Evolutionary conservation across 805 yeast genomes (phyloP).

Genomic region (Candida nanaspora): DNA sequence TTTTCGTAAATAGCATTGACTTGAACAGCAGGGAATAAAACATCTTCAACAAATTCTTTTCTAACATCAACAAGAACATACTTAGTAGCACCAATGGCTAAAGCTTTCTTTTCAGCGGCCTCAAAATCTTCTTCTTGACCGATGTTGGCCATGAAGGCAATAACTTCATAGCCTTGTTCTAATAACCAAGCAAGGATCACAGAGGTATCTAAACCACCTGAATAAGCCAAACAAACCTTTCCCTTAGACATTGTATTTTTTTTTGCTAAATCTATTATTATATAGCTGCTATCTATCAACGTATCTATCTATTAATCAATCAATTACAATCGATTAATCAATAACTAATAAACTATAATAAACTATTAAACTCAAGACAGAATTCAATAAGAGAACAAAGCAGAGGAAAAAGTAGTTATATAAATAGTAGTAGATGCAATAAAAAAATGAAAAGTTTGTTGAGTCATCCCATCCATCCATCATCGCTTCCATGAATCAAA

Average conservation of each 20-base stretch:
- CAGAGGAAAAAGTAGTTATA: too few relatives aligned
- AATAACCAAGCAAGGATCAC: conserved; percentile 96
- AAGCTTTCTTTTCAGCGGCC: conserved; percentile 93
- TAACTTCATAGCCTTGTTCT: conserved; percentile 96
- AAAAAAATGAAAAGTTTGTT: too few relatives aligned
- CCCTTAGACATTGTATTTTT: conserved; percentile 75
- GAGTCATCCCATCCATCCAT: too few relatives aligned
- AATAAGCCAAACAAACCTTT: conserved; percentile 97
- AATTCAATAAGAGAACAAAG: too few relatives aligned
- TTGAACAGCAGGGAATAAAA: conserved; percentile 94
- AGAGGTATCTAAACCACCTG: conserved; percentile 98
- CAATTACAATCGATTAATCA: too few relatives aligned
- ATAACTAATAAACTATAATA: too few relatives aligned
- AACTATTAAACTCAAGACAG: too few relatives aligned
- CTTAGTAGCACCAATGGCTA: conserved; percentile 95
- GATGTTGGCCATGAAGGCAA: conserved; percentile 96
- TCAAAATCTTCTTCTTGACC: conserved; percentile 99
- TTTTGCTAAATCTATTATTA: not conserved
- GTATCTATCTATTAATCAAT: not conserved
- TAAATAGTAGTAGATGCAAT: too few relatives aligned
- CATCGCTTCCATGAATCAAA: too few relatives aligned
- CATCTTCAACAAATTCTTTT: conserved; percentile 88
- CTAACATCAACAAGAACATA: conserved; percentile 92
- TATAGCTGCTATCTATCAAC: not conserved
- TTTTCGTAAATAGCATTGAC: conserved; percentile 97